Percentiles rank a stretch among this genome's conserved stretches.
These are phyloP conservation scores for Coelastrella sp. DNA, from an alignment of 139 green algal species.

Conservation along the genomic window DNA sequence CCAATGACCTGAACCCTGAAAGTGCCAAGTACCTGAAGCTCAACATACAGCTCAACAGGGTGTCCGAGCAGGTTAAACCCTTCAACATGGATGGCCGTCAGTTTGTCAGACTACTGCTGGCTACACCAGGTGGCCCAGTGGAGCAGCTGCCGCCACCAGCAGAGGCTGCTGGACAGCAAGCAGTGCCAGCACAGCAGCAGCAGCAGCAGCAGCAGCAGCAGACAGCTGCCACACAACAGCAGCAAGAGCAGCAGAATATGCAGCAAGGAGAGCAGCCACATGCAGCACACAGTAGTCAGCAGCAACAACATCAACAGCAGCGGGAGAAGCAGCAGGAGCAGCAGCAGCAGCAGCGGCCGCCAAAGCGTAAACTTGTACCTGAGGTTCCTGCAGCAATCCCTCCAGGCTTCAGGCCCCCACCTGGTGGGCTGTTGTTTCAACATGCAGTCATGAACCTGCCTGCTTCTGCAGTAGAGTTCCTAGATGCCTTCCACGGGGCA, in stretches of 20 bases:
- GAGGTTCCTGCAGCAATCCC: slow-evolving; percentile 31
- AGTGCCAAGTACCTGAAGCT: slow-evolving; percentile 77
- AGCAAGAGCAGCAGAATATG: background rate
- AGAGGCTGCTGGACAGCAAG: slow-evolving; percentile 4
- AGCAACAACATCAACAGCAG: slow-evolving; percentile 21
- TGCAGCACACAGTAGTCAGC: slow-evolving; percentile 6
- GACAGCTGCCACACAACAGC: background rate
- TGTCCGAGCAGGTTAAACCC: slow-evolving; percentile 58
- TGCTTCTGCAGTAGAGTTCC: slow-evolving; percentile 88
- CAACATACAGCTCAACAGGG: slow-evolving; percentile 88
- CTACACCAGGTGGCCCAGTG: slow-evolving; percentile 35
- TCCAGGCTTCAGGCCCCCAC: background rate
- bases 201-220: slow-evolving; percentile 10
- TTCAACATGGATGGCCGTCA: slow-evolving; percentile 85
- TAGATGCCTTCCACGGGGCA: slow-evolving; percentile 84
- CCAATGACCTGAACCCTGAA: slow-evolving; percentile 97
- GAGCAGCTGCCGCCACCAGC: slow-evolving; percentile 38
- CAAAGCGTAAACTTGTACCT: background rate
- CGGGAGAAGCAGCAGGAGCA: slow-evolving; percentile 29
- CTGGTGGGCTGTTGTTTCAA: slow-evolving; percentile 52
- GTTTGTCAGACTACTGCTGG: slow-evolving; percentile 77
- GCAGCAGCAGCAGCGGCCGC: slow-evolving; percentile 11
- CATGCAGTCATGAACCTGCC: slow-evolving; percentile 95
- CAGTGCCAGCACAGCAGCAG: background rate
- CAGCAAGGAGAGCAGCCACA: background rate